A percentile compares a stretch with the other conserved stretches of the same genome.
Conservation (phyloP, 2,329 filamentous ascomycete species). For the Aureobasidium sp. region DNA sequence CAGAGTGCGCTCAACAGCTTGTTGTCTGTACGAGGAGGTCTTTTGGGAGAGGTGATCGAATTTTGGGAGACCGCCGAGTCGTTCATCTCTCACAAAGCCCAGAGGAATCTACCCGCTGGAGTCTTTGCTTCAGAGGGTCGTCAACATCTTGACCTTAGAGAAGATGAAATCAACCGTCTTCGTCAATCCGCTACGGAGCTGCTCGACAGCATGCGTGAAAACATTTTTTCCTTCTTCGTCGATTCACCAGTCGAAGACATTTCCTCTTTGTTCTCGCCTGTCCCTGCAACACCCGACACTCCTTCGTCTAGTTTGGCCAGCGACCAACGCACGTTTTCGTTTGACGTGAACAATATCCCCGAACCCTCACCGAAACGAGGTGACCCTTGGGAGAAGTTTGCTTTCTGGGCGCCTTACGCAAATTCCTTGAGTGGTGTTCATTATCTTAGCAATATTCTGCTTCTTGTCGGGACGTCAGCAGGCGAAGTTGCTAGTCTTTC, state of each 20-base stretch:
- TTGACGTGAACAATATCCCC: conserved; percentile 69
- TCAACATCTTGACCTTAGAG: conserved; percentile 69
- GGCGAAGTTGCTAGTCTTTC: conserved; percentile 73
- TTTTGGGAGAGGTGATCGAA: conserved; percentile 81
- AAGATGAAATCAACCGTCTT: conserved; percentile 60
- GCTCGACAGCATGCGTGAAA: conserved; percentile 73
- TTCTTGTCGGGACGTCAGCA: conserved; percentile 75
- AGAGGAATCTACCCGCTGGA: conserved; percentile 58
- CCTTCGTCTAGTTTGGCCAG: conserved; percentile 51
- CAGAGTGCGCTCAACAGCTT: conserved; percentile 63
- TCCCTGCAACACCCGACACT: conserved; percentile 60
- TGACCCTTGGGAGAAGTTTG: conserved; percentile 85
- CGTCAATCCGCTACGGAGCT: conserved; percentile 72
- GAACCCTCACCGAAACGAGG: conserved; percentile 64
- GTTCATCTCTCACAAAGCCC: conserved; percentile 79
- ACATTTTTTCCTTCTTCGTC: conserved; percentile 71
- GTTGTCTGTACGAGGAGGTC: conserved; percentile 63
- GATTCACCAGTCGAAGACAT: conserved; percentile 87
- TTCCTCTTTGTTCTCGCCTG: conserved; percentile 73
- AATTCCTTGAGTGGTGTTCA: conserved; percentile 89
- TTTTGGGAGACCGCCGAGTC: conserved; percentile 90
- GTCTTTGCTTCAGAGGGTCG: conserved; percentile 52
- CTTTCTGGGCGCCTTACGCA: conserved; percentile 90
- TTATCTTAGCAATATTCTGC: conserved; percentile 74
- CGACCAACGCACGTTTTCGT: conserved; percentile 62